Evolutionary conservation across 495 filamentous ascomycete genomes (phyloP), one percentile per base, ranked within the genome.

Genomic region (Xylaria venustula): DNA sequence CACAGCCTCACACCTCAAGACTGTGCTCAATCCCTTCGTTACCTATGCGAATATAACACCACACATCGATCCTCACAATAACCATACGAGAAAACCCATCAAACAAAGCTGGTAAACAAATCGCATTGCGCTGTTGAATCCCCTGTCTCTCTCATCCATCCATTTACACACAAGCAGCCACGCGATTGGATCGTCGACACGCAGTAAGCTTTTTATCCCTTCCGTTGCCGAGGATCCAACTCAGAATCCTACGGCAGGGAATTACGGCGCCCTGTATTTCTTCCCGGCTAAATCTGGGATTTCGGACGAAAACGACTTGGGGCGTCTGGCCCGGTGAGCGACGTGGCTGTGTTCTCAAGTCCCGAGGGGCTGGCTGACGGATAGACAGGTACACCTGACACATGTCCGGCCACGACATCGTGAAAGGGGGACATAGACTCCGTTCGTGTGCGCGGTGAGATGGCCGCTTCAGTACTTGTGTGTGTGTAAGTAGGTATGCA

Each of bases 131-230:
- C 4, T 20, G 22, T 41, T 19, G 23, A 6, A 3, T 14, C 7
- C 26, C 20, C 26, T 45, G 40, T 44, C n/a, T n/a, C n/a, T n/a
- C n/a, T n/a, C n/a, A n/a, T n/a, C n/a, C n/a, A 20, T 25, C 40
- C 2, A 15, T 17, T 41, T n/a, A 3, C 37, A n/a, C 12, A 4
- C 14, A 2, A 11, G 2, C 34, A 42, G 17, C 2, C 17, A 54
- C 28, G 51, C 51, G 51, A 54, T 54, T 54, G 51, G 51, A 14
- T 54, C 34, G 14, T 54, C 20, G 19, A 54, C 3, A 28, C 11
- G 28, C 14, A 7, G 9, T 8, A 9, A 23, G 36, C 14, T 25
- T n/a, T n/a, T n/a, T n/a, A n/a, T n/a, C n/a, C n/a, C n/a, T n/a
- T n/a, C n/a, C n/a, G n/a, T n/a, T n/a, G n/a, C n/a, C n/a, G n/a